phyloP scores from a whole-genome alignment of 441 rosid species.

The Manihot esculenta region DNA sequence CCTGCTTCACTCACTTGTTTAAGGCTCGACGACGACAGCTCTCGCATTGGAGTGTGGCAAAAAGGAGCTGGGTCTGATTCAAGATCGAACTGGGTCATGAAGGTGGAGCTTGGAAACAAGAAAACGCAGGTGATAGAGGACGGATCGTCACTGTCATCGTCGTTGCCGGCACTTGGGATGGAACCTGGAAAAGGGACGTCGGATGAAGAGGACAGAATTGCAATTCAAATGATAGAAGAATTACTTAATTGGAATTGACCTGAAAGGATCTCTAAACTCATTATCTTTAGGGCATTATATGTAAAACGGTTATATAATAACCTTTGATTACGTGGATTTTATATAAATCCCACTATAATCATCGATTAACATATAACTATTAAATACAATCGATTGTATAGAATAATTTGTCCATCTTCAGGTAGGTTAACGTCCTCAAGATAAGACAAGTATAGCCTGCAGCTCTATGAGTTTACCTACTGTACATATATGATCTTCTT shows the following conservation, averaged over 20 bases:
- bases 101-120: conserved; percentile 53
- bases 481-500: no score
- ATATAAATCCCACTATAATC: no score
- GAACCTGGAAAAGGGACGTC: conserved; percentile 19
- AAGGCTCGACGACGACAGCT: conserved; percentile 68
- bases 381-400: no score
- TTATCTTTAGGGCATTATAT: no score
- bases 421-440: no score
- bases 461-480: no score
- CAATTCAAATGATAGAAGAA: conserved; percentile 84
- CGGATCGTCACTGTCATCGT: background rate
- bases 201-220: conserved; percentile 56
- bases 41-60: conserved; percentile 86
- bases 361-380: no score
- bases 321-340: no score
- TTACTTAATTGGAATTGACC: conserved; percentile 59
- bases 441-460: no score
- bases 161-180: background rate
- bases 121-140: conserved; percentile 10
- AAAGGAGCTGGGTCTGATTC: conserved; percentile 60
- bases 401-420: no score
- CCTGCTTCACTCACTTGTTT: conserved; percentile 70
- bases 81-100: conserved; percentile 65
- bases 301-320: no score
- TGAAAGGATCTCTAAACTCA: background rate